Evolutionary conservation across 106 monocot genomes (phyloP).

Genomic region (Ottelia alismoides): DNA sequence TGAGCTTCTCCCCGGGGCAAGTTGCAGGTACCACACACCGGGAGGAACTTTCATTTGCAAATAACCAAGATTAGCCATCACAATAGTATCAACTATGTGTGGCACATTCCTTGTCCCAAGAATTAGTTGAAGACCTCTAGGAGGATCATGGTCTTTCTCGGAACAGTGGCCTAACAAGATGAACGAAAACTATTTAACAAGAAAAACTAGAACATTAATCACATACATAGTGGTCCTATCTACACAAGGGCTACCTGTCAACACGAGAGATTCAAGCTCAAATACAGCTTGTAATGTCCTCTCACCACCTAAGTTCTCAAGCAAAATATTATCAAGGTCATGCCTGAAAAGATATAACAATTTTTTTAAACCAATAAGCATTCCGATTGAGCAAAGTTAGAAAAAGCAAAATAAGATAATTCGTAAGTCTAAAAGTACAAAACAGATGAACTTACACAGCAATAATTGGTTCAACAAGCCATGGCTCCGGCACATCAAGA

Average conservation of each 20-base stretch:
- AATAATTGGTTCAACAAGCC: slow-evolving; percentile 82
- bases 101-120: slow-evolving; percentile 68
- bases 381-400: too few relatives aligned
- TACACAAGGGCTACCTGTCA: slow-evolving; percentile 44
- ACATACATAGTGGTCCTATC: background rate
- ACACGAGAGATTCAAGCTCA: slow-evolving; percentile 94
- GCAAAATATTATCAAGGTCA: slow-evolving; percentile 91
- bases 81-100: slow-evolving; percentile 89
- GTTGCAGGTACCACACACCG: slow-evolving; percentile 84
- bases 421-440: too few relatives aligned
- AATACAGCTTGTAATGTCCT: slow-evolving; percentile 89
- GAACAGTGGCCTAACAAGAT: slow-evolving; percentile 70
- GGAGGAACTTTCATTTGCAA: slow-evolving; percentile 99
- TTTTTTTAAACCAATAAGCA: too few relatives aligned
- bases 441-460: slow-evolving; percentile 79
- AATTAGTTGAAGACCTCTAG: slow-evolving; percentile 91
- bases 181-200: background rate
- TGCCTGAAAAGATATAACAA: slow-evolving; percentile 63
- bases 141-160: slow-evolving; percentile 92
- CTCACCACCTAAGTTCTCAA: slow-evolving; percentile 77
- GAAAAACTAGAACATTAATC: background rate
- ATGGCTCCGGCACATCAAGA: slow-evolving; percentile 92
- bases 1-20: slow-evolving; percentile 89
- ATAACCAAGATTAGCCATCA: slow-evolving; percentile 97
- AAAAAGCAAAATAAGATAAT: too few relatives aligned